Base-by-base conservation (phyloP, 306 rosid species). In the Pyrus betulifolia region DNA sequence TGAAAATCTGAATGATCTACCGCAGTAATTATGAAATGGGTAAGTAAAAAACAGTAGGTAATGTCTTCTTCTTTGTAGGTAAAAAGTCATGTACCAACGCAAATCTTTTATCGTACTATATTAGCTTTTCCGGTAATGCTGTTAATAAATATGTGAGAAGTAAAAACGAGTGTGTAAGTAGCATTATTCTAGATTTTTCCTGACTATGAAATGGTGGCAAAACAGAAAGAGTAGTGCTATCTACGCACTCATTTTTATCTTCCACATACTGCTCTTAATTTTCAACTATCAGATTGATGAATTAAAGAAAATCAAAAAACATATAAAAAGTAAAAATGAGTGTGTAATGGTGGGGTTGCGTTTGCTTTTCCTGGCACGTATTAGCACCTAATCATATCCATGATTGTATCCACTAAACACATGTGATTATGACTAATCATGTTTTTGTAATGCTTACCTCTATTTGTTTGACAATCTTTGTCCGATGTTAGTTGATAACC, bases 401-500 rank as follows among this genome's bases (percentile, higher is more conserved):
- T 88, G 75, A 83, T 83, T 84, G 69, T 69, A 86, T 59, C 83
- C 85, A 78, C 81, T 71, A 45, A 71, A 73, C 21, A 31, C 71
- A n/a, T 49, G 61, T 55, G 68, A 77, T 80, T 66, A 67, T 70
- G 61, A 4, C 59, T 22, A 52, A 74, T 59, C 70, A 69, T 6
- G 61, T 23, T 22, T 23, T 68, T 38, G 21, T 14, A 9, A 17
- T 15, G 54, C 46, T 33, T 35, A 51, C 17, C 17, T 30, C 22
- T 0, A 35, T 33, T 13, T 33, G 38, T 59, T 68, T 59, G 42
- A 45, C 70, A 14, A 67, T 19, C 35, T 78, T 46, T 67, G 57
- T 68, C 15, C 31, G 60, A 30, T 40, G 62, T 66, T 35, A 38
- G 19, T 40, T 21, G 79, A 54, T 15, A 14, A 38, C 65, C 49